Base-by-base conservation (phyloP, 2,329 filamentous ascomycete genomes). In the Diaporthe ampelina region DNA sequence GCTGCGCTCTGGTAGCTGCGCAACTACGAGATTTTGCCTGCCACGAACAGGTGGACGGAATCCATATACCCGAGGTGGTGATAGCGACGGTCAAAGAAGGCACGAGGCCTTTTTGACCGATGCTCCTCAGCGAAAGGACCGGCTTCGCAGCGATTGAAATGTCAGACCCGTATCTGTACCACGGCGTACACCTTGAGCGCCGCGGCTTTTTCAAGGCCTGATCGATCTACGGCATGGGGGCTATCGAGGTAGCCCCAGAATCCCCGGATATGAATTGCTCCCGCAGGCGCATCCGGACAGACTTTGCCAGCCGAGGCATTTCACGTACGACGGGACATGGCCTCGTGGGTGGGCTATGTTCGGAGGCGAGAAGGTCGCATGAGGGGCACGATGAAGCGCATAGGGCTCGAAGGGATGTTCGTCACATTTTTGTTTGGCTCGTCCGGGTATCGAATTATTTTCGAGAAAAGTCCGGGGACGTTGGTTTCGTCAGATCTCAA, bases 111-210 rank as follows among this genome's bases (percentile, higher is more conserved):
- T 7, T 26, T 11, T 4, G 24, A 24, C 13, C n/a, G 19, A 3
- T 7, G 43, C 13, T n/a, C 43, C 29, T 58, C 26, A 37, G 35
- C 7, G 21, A 37, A 11, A 5, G 21, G 45, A 52, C 21, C 29
- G 63, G 37, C 21, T 37, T 24, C 29, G 29, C 21, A 21, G 45
- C 15, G 17, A 24, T 52, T 5, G n/a, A 52, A 52, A 86, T 91
- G 88, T 91, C 79, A 86, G 88, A 86, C 89, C 89, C 88, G 90
- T 91, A 91, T 91, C 90, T 91, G 90, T 91, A 89, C 90, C 86
- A 85, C 88, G 85, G 84, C 85, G 86, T 83, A 83, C 79, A 79
- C 80, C 89, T 91, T 83, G 82, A 83, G 81, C 84, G 85, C 85
- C 86, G 89, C 88, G 82, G 89, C 89, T 91, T 91, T 90, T 90